Percentiles rank a stretch among this genome's conserved stretches.
These are phyloP conservation scores for Testicularia cyperi DNA, from an alignment of 1,284 basidiomycete genomes.

Conservation along the genomic window DNA sequence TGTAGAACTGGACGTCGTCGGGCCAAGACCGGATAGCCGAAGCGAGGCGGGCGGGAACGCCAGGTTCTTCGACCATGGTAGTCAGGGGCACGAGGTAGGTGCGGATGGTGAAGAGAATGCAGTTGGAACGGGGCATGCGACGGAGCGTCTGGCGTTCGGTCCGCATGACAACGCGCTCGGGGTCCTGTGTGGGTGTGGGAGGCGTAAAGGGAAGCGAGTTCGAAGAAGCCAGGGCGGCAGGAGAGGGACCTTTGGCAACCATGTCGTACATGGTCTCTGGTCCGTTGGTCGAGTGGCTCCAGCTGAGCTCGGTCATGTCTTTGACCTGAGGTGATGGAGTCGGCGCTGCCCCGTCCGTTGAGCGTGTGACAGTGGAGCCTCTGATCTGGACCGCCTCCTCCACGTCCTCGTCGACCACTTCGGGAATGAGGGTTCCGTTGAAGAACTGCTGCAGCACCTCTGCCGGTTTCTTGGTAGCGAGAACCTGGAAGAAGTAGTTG, in stretches of 20 bases:
- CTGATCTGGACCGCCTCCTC: too few species aligned
- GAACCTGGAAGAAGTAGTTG: conserved; percentile 64
- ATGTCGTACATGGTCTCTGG: too few species aligned
- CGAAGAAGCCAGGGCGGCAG: too few species aligned
- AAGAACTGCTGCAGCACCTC: conserved; percentile 62
- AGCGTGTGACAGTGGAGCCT: too few species aligned
- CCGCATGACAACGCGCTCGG: too few species aligned
- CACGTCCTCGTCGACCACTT: conserved; percentile 27
- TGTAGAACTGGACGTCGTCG: conserved; percentile 66
- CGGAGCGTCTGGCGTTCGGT: conserved; percentile 74
- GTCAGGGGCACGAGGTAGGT: conserved; percentile 71
- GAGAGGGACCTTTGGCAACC: too few species aligned
- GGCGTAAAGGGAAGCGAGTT: too few species aligned
- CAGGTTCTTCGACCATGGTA: conserved; percentile 67
- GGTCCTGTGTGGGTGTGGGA: too few species aligned
- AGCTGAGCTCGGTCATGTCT: too few species aligned
- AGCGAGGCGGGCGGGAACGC: conserved; percentile 70
- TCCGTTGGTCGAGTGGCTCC: too few species aligned
- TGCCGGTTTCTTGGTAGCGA: conserved; percentile 70
- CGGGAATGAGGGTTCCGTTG: conserved; percentile 10
- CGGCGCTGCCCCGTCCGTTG: too few species aligned
- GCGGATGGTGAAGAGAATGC: conserved; percentile 73
- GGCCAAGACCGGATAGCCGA: conserved; percentile 72
- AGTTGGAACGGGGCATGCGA: conserved; percentile 64
- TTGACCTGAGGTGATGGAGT: too few species aligned